Conservation (phyloP, 148 eudicot genomes). For the Gaultheria prostrata region DNA sequence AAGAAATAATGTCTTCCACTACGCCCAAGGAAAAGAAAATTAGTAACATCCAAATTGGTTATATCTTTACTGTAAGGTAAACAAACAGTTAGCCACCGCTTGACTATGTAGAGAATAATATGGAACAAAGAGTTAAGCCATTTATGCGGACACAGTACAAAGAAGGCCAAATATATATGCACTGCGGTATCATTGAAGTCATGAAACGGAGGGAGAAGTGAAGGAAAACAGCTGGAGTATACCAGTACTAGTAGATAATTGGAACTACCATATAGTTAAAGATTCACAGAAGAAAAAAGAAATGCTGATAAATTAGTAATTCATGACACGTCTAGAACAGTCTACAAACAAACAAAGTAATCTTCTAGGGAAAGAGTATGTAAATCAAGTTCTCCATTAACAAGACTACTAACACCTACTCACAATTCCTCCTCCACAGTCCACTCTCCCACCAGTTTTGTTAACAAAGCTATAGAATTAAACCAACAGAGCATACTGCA, state of each 20-base stretch:
- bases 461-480: neutral
- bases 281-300: neutral
- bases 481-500: neutral
- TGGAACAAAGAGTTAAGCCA: neutral
- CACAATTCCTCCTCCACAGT: neutral
- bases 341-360: neutral
- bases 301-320: neutral
- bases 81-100: neutral
- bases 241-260: neutral
- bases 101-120: neutral
- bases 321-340: neutral
- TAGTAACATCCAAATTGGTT: neutral
- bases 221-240: neutral
- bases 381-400: neutral
- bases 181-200: neutral
- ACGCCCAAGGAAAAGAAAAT: conserved; percentile 5
- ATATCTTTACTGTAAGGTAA: neutral
- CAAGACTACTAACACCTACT: neutral
- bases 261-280: neutral
- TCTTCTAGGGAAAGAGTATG: neutral
- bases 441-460: neutral
- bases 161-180: neutral
- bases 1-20: neutral
- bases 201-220: neutral
- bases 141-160: neutral